Evolutionary conservation across 1,284 basidiomycete species (phyloP).

Genomic region (Trametes versicolor): DNA sequence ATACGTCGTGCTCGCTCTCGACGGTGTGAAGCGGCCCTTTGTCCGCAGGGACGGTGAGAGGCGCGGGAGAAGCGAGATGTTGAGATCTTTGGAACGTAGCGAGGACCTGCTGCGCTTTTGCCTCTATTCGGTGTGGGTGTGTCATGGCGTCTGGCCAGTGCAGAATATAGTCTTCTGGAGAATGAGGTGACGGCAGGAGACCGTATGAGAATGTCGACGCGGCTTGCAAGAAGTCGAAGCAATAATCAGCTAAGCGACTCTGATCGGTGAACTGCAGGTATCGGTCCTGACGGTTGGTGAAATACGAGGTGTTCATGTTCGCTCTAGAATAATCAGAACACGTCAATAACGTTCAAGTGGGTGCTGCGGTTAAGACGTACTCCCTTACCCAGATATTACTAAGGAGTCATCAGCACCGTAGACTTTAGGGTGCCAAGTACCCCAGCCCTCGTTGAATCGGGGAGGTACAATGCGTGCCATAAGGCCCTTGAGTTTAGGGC

Average conservation of each 20-base stretch:
- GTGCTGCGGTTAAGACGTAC: slow-evolving; percentile 8
- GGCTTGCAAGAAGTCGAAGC: slow-evolving; percentile 79
- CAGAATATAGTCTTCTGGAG: slow-evolving; percentile 52
- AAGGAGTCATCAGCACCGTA: slow-evolving; percentile 95
- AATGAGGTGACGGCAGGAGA: slow-evolving; percentile 51
- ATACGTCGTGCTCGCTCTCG: slow-evolving; percentile 54
- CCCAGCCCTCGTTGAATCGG: slow-evolving; percentile 98
- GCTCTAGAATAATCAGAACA: slow-evolving; percentile 64
- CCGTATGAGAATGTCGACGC: slow-evolving; percentile 82
- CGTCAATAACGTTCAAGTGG: slow-evolving; percentile 15
- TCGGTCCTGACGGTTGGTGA: slow-evolving; percentile 94
- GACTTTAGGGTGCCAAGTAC: slow-evolving; percentile 97
- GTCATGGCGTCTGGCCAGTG: slow-evolving; percentile 65
- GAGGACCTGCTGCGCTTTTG: slow-evolving; percentile 58
- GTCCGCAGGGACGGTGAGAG: slow-evolving; percentile 9
- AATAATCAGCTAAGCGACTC: slow-evolving; percentile 80
- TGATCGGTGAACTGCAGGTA: slow-evolving; percentile 84
- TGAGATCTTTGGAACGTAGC: slow-evolving; percentile 59
- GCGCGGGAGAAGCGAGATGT: slow-evolving; percentile 37
- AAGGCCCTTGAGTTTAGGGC: slow-evolving; percentile 83
- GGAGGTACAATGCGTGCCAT: slow-evolving; percentile 86
- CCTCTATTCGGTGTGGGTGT: slow-evolving; percentile 71
- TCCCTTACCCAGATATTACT: slow-evolving; percentile 89
- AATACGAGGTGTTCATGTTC: slow-evolving; percentile 96
- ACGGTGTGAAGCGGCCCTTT: background rate